A percentile compares a stretch with the other conserved stretches of the same genome.
phyloP scores from a whole-genome alignment of 805 yeast species.

The Kazachstania psychrophila region DNA sequence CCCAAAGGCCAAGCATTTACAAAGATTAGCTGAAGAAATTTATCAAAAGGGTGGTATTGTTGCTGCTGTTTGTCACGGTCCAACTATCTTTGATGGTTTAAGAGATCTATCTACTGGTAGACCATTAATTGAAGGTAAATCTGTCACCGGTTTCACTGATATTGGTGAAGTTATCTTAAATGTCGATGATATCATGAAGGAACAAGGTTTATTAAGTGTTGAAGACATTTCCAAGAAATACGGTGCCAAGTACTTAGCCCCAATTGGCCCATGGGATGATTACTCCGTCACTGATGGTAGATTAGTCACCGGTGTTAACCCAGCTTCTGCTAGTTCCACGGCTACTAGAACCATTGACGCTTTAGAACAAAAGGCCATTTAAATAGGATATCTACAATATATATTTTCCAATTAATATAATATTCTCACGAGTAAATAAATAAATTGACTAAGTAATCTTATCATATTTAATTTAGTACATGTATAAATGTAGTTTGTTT shows the following conservation, averaged over 20 bases:
- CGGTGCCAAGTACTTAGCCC: slow-evolving; percentile 39
- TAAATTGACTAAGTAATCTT: too few species aligned
- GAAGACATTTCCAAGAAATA: slow-evolving; percentile 31
- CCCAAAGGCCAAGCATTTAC: slow-evolving; percentile 42
- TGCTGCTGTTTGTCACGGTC: slow-evolving; percentile 63
- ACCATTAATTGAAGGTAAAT: slow-evolving; percentile 41
- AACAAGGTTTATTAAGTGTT: slow-evolving; percentile 29
- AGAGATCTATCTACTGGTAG: slow-evolving; percentile 36
- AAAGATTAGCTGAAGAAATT: slow-evolving; percentile 37
- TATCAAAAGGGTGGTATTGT: slow-evolving; percentile 47
- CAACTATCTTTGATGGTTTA: slow-evolving; percentile 45
- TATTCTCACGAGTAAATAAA: too few species aligned
- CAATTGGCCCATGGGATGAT: slow-evolving; percentile 44
- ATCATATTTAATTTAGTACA: too few species aligned
- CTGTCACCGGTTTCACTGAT: slow-evolving; percentile 53
- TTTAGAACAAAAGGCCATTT: not conserved
- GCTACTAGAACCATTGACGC: slow-evolving; percentile 29
- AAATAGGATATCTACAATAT: too few species aligned
- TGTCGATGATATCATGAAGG: slow-evolving; percentile 22
- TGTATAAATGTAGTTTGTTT: too few species aligned
- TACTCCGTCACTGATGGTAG: slow-evolving; percentile 47
- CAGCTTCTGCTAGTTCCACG: slow-evolving; percentile 44
- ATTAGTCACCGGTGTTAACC: slow-evolving; percentile 58
- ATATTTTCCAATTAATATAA: too few species aligned
- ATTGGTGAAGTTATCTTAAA: slow-evolving; percentile 38